Evolutionary conservation across 768 basidiomycete species (phyloP).

Genomic region (Amanita phalloides): DNA sequence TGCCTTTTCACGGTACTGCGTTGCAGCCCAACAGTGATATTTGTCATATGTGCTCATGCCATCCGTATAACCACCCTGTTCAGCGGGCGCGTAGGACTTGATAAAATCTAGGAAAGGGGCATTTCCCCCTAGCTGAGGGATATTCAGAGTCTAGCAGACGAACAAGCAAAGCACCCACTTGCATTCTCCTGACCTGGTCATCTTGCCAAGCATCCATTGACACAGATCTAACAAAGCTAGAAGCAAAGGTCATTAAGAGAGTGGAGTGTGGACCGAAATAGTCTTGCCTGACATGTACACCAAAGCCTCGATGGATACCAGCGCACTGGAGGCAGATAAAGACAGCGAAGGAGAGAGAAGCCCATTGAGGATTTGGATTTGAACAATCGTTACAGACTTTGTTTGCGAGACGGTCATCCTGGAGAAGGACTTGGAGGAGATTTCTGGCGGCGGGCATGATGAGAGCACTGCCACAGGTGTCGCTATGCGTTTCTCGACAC

Average conservation of each 20-base stretch:
- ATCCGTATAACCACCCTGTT: constrained; percentile 61
- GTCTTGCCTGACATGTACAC: constrained; percentile 77
- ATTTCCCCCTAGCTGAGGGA: constrained; percentile 75
- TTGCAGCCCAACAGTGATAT: constrained; percentile 90
- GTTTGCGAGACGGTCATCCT: constrained; percentile 63
- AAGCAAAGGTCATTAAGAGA: constrained; percentile 14
- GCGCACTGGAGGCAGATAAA: constrained; percentile 91
- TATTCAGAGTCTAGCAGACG: constrained; percentile 5
- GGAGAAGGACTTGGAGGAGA: constrained; percentile 64
- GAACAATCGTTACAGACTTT: constrained; percentile 73
- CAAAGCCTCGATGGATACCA: constrained; percentile 79
- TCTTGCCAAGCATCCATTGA: constrained; percentile 97
- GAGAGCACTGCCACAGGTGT: constrained; percentile 1
- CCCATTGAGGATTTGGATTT: constrained; percentile 95
- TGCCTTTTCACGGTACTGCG: constrained; percentile 93
- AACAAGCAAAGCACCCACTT: constrained; percentile 35
- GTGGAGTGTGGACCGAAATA: constrained; percentile 7
- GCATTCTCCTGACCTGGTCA: constrained; percentile 84
- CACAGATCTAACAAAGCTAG: constrained; percentile 82
- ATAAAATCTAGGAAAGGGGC: constrained; percentile 72
- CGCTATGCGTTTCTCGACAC: background rate
- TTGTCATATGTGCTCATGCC: constrained; percentile 57
- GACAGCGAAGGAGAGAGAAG: constrained; percentile 69
- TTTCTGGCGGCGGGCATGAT: constrained; percentile 50
- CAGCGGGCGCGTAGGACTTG: constrained; percentile 51